phyloP scores from a whole-genome alignment of 768 basidiomycete species.

The Clavulina sp. region DNA sequence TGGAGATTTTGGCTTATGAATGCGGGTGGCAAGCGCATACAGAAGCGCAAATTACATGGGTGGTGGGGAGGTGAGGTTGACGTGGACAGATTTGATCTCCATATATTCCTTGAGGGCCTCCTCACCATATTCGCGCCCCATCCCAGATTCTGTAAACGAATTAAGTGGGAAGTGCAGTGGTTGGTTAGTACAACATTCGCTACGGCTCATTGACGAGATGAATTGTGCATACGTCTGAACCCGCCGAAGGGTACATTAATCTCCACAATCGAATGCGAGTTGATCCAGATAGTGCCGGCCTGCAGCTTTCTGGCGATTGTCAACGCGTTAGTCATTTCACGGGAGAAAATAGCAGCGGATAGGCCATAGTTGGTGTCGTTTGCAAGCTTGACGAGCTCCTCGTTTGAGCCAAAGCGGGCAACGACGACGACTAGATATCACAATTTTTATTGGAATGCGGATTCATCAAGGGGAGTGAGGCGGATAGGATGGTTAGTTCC shows the following conservation, averaged over 20 bases:
- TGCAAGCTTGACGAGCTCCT: conserved; percentile 24
- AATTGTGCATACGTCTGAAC: conserved; percentile 40
- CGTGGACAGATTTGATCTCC: conserved; percentile 50
- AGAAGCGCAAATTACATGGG: too few relatives aligned
- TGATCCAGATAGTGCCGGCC: conserved; percentile 21
- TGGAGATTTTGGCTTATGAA: too few relatives aligned
- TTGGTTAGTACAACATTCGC: not conserved
- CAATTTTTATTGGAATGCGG: not conserved
- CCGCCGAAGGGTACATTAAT: conserved; percentile 64
- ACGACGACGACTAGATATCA: conserved; percentile 48
- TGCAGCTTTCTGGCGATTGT: conserved; percentile 20
- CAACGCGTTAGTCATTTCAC: conserved; percentile 15
- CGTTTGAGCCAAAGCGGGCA: conserved; percentile 52
- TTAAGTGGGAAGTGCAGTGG: not conserved
- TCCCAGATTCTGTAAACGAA: conserved; percentile 23
- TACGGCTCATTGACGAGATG: too few relatives aligned
- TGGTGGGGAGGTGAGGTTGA: too few relatives aligned
- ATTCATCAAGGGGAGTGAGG: too few relatives aligned
- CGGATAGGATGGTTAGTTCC: too few relatives aligned
- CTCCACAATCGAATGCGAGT: conserved; percentile 24
- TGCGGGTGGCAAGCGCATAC: too few relatives aligned
- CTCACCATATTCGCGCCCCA: conserved; percentile 68
- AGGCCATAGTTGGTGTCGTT: conserved; percentile 82
- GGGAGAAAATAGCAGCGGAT: conserved; percentile 70
- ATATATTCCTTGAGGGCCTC: conserved; percentile 59